phyloP scores from a whole-genome alignment of 225 moss, liverwort and hornwort species.

The Polytrichum commune region DNA sequence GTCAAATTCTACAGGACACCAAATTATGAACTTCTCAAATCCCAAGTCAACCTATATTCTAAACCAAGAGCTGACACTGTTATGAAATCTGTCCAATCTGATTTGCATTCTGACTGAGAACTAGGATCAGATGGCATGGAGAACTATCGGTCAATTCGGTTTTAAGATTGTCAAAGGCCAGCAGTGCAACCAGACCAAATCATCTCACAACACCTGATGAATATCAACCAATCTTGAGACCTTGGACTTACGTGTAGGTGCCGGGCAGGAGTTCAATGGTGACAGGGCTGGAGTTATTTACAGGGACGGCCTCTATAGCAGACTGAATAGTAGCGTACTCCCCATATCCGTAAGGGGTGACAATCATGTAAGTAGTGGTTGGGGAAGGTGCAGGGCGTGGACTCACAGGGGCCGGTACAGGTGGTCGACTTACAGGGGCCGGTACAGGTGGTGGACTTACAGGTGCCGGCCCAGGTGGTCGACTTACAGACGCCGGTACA shows the following conservation, averaged over 20 bases:
- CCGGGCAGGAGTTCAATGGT: slow-evolving; percentile 39
- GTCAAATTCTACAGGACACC: no score
- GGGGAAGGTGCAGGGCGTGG: slow-evolving; percentile 13
- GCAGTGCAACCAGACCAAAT: background rate
- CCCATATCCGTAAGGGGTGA: slow-evolving; percentile 20
- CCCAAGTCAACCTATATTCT: no score
- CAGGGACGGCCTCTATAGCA: slow-evolving; percentile 57
- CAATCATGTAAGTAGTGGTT: slow-evolving; percentile 25
- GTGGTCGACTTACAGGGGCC: background rate
- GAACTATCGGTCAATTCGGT: no score
- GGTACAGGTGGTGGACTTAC: background rate
- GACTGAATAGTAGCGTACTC: slow-evolving; percentile 43
- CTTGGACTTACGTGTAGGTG: slow-evolving; percentile 41
- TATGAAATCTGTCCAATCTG: no score
- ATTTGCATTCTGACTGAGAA: no score
- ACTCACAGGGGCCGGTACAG: slow-evolving; percentile 3
- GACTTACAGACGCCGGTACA: no score
- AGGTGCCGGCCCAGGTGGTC: no score
- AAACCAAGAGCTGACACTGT: no score
- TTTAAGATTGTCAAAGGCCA: no score
- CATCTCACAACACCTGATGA: background rate
- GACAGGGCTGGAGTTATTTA: slow-evolving; percentile 21
- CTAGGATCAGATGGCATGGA: no score
- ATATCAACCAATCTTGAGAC: slow-evolving; percentile 8
- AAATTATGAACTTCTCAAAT: no score